Evolutionary conservation across 805 yeast genomes (phyloP).

Genomic region (Saccharomycopsis microspora): DNA sequence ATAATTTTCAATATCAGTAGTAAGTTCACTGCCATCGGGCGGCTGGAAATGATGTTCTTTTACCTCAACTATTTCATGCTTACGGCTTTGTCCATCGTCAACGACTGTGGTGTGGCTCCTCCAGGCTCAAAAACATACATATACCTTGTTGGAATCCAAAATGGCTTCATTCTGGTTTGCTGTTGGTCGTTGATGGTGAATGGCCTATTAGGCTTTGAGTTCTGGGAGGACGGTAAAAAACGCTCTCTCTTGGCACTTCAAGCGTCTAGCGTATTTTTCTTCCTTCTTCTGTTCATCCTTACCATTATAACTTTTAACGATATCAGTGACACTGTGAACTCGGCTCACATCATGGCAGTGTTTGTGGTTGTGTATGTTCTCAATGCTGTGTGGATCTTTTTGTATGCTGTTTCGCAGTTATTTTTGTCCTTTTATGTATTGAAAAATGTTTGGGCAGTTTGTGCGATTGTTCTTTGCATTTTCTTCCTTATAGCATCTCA

Average conservation of each 20-base stretch:
- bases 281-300: conserved; percentile 54
- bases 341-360: conserved; percentile 49
- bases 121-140: conserved; percentile 68
- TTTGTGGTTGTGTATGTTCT: conserved; percentile 61
- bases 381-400: conserved; percentile 53
- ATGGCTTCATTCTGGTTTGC: conserved; percentile 61
- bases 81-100: conserved; percentile 57
- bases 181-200: conserved; percentile 60
- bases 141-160: conserved; percentile 74
- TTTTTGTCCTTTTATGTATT: conserved; percentile 57
- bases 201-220: conserved; percentile 75
- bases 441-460: conserved; percentile 78
- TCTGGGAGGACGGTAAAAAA: conserved; percentile 90
- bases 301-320: conserved; percentile 60
- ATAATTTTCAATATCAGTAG: conserved; percentile 68
- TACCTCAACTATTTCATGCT: conserved; percentile 49
- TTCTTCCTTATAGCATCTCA: conserved; percentile 79
- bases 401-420: conserved; percentile 58
- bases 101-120: conserved; percentile 88
- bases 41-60: conserved; percentile 73
- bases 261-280: conserved; percentile 41
- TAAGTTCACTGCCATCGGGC: conserved; percentile 91
- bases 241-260: conserved; percentile 50
- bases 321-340: conserved; percentile 32
- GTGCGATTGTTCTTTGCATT: conserved; percentile 63